Base-by-base conservation (phyloP, 495 filamentous ascomycete genomes). In the Cercophora newfieldiana region DNA sequence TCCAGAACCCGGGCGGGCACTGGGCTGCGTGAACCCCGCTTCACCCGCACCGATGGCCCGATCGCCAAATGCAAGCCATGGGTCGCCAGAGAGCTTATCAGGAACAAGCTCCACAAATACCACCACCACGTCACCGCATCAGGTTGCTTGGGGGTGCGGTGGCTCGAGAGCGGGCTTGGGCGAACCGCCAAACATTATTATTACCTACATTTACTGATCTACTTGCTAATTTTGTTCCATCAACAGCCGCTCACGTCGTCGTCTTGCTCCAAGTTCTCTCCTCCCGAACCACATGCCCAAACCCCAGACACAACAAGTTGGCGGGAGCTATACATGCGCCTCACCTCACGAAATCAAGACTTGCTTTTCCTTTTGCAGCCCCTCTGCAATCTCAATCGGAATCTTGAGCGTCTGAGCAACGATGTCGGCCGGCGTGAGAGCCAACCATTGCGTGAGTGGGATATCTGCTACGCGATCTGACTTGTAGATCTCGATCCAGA, bases 401-500 rank as follows among this genome's bases (percentile, higher is more conserved):
- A 90, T 78, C 69, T 88, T 88, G 29, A 89, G 72, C 7, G 80
- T 81, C 31, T 80, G 79, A 0, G 86, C 85, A 3, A 88, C 86
- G 56, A 87, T 81, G 54, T 88, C 84, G 2, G 83, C 75, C 0
- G 86, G 87, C 0, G 87, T 88, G 14, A 89, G 74, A 0, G 87
- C 87, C 28, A 89, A 80, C 87, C 87, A 90, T 71, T 90, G 86
- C 0, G 84, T 86, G 19, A 89, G 73, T 0, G 82, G 80, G 63
- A 89, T 86, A 68, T 90, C 87, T 3, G 81, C 84, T 2, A 89
- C 87, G 10, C 83, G 80, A 64, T 89, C 86, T 47, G 81, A 84
- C 72, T 88, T 88, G 75, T 88, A 88, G 29, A 90, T 81, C 73
- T 90, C 87, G 25, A 90, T 82, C 85, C 87, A 88, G 16, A 87